Evolutionary conservation across 441 rosid genomes (phyloP).

Genomic region (Populus tomentosa): DNA sequence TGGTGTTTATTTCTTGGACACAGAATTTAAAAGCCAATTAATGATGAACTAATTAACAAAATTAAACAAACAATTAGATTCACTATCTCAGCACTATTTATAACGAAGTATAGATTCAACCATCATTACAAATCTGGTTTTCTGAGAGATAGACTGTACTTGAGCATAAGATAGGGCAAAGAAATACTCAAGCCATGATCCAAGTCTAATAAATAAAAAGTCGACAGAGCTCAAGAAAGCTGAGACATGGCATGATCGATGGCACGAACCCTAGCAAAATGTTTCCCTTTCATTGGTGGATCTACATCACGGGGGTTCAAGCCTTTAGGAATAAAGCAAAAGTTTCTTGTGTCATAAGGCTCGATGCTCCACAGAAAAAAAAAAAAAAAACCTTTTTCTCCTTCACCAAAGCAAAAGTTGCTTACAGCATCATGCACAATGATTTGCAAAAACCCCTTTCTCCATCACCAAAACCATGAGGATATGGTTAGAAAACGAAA

Average conservation of each 20-base stretch:
- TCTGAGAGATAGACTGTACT: neutral
- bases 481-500: too few species aligned
- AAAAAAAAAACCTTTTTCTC: too few species aligned
- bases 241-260: neutral
- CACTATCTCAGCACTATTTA: too few species aligned
- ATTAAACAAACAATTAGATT: neutral
- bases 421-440: neutral
- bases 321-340: conserved; percentile 22
- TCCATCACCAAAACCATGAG: neutral
- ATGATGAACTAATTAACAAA: neutral
- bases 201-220: neutral
- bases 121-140: neutral
- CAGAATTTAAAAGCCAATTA: neutral
- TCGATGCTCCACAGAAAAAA: neutral
- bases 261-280: neutral
- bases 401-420: neutral
- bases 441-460: neutral
- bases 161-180: too few species aligned
- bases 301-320: conserved; percentile 23
- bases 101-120: neutral
- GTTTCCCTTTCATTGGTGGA: conserved; percentile 22
- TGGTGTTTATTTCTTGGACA: neutral
- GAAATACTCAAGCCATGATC: neutral
- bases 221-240: neutral
- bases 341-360: neutral